Evolutionary conservation across 768 basidiomycete species (phyloP), one percentile per base, ranked within the genome.

Genomic region (Podaxis pistillaris): DNA sequence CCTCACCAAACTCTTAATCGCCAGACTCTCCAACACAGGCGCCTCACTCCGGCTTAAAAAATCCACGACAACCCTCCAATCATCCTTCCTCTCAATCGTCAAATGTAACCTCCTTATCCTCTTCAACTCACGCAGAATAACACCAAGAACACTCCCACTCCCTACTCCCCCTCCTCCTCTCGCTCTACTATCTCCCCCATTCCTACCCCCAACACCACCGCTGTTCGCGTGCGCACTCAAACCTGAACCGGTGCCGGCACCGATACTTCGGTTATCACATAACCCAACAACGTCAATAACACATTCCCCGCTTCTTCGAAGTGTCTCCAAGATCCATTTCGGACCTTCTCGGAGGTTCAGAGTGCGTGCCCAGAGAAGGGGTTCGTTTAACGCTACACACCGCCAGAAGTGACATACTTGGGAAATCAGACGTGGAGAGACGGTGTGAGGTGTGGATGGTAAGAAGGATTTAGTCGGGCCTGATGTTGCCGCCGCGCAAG

Each of bases 331-430:
- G 17, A 52, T 41, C 59, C 59, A 60, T 46, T 60, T 60, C 8
- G 59, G 59, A 12, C 59, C 59, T 19, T 60, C 51, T 3, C 59
- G 50, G 26, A 60, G 51, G 51, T 60, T 53, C 17, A 60, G 26
- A 3, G 59, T 52, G 38, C 51, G 59, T n/a, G 59, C 50, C 59
- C 59, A 60, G 22, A 60, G 36, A 1, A 53, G 30, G 2, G 59
- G 59, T 30, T 60, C 59, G 26, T 26, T 11, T 5, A 60, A 24
- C 1, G 59, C 59, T 1, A 60, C 28, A 22, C 51, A 53, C 4
- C 59, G 59, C 59, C 59, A 60, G 24, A 53, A 30, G 1, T 60
- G 51, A 28, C 59, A 60, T n/a, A 60, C 59, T 30, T 60, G 59
- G 11, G 59, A 60, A 22, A 60, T n/a, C 0, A 12, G 22, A 17